Evolutionary conservation across 345 rosid genomes (phyloP), one percentile per base, ranked within the genome.

Genomic region (Noccaea bulbosa): DNA sequence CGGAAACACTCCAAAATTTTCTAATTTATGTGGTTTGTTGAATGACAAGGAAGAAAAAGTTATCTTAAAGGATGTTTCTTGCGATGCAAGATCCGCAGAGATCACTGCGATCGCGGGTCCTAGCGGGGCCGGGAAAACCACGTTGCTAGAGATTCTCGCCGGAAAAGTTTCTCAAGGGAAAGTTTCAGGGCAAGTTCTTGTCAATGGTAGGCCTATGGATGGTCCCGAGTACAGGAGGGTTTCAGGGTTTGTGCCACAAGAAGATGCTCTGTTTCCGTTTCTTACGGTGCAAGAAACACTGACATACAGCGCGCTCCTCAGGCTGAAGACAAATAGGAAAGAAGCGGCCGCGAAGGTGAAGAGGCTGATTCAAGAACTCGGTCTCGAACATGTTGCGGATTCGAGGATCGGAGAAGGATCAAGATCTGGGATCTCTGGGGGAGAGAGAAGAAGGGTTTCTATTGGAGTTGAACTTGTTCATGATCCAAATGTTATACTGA

Each of bases 91-190:
- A 78, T 79, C 93, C 1, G 81, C 80, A 0, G 87, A 90, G 83
- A 71, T 90, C 41, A 87, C 97, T 0, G 92, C 93, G 0, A 87
- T 93, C 8, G 90, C 92, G 0, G 98, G 98, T 44, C 92, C 98
- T 5, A 93, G 98, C 53, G 98, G 98, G 4, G 98, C 97, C 0
- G 98, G 97, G 27, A 93, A 93, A 68, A 90, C 97, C 2, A 87
- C 98, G 1, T 71, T 93, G 80, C 85, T 93, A 1, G 92, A 93
- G 79, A 84, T 88, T 68, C 95, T 93, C 43, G 96, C 96, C 0
- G 96, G 96, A 11, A 87, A 83, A 70, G 76, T 85, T 20, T 74
- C 81, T 2, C 79, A 45, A 4, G 59, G 77, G 17, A 71, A 66
- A 49, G 85, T 79, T 10, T 78, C 86, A 1, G 92, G 91, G 34